A percentile compares a stretch with the other conserved stretches of the same genome.
phyloP scores from a whole-genome alignment of 176 grass and related monocot genomes.

The Zoysia japonica region DNA sequence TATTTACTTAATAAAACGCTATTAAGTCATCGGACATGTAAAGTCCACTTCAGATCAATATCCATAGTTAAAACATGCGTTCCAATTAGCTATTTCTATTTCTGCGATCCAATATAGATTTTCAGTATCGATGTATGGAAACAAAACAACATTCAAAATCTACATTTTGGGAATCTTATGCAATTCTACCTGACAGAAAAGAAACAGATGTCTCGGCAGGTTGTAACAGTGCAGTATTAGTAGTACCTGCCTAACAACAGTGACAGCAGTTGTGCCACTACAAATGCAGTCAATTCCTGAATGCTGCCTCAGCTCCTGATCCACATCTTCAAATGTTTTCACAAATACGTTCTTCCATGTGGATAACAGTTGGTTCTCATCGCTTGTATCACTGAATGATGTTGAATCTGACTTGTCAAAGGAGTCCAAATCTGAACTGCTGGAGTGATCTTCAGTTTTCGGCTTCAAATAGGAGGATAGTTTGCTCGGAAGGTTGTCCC shows the following conservation, averaged over 20 bases:
- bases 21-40: background rate
- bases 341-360: slow-evolving; percentile 56
- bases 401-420: slow-evolving; percentile 38
- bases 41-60: background rate
- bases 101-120: background rate
- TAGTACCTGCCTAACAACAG: slow-evolving; percentile 73
- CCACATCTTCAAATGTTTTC: slow-evolving; percentile 69
- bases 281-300: slow-evolving; percentile 78
- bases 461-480: slow-evolving; percentile 37
- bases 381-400: slow-evolving; percentile 18
- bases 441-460: slow-evolving; percentile 7
- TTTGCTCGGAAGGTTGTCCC: slow-evolving; percentile 56
- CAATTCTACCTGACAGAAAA: background rate
- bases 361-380: slow-evolving; percentile 39
- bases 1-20: too few relatives aligned
- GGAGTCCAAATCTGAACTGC: slow-evolving; percentile 35
- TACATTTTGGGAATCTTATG: too few relatives aligned
- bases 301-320: slow-evolving; percentile 58
- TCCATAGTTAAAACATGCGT: background rate
- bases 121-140: too few relatives aligned
- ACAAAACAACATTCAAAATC: too few relatives aligned
- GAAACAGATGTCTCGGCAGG: background rate
- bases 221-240: background rate
- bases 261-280: slow-evolving; percentile 78
- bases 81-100: background rate